These are phyloP conservation scores for Ceratobasidium sp. DNA, from an alignment of 1,284 basidiomycete genomes.

Conservation along the genomic window DNA sequence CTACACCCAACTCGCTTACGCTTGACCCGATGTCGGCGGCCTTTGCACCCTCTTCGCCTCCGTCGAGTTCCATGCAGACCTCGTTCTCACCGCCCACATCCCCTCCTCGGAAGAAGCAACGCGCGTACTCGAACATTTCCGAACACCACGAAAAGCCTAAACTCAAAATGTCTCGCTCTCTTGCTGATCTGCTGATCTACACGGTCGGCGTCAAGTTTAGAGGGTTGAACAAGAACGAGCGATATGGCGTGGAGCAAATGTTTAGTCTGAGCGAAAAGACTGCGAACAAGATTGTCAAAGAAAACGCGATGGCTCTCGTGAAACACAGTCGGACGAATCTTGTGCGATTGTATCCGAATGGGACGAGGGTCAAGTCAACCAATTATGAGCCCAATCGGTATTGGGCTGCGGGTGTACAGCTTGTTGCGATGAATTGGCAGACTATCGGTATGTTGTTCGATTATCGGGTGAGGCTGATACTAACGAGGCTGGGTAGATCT, in stretches of 20 bases:
- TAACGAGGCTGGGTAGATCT: constrained; percentile 57
- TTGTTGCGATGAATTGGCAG: constrained; percentile 99
- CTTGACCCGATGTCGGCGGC: constrained; percentile 27
- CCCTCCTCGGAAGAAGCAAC: constrained; percentile 25
- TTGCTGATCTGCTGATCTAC: constrained; percentile 87
- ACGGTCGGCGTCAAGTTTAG: constrained; percentile 95
- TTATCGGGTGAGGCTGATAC: background rate
- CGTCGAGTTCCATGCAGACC: background rate
- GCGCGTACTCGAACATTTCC: constrained; percentile 21
- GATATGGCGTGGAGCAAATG: constrained; percentile 87
- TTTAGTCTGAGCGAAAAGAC: constrained; percentile 92
- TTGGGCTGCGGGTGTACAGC: constrained; percentile 90
- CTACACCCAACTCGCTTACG: background rate
- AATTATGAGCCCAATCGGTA: constrained; percentile 92
- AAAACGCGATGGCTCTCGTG: constrained; percentile 74
- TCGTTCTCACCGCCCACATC: constrained; percentile 1
- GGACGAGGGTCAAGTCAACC: constrained; percentile 78
- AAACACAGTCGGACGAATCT: constrained; percentile 89
- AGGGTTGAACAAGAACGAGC: constrained; percentile 89
- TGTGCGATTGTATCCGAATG: constrained; percentile 90
- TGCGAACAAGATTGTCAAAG: constrained; percentile 58
- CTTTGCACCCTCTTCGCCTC: background rate
- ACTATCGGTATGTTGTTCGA: constrained; percentile 74
- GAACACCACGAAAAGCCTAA: constrained; percentile 43
- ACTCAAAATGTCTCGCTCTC: constrained; percentile 73